These are phyloP conservation scores for Plantago major DNA, from an alignment of 257 asterid species.

Conservation along the genomic window DNA sequence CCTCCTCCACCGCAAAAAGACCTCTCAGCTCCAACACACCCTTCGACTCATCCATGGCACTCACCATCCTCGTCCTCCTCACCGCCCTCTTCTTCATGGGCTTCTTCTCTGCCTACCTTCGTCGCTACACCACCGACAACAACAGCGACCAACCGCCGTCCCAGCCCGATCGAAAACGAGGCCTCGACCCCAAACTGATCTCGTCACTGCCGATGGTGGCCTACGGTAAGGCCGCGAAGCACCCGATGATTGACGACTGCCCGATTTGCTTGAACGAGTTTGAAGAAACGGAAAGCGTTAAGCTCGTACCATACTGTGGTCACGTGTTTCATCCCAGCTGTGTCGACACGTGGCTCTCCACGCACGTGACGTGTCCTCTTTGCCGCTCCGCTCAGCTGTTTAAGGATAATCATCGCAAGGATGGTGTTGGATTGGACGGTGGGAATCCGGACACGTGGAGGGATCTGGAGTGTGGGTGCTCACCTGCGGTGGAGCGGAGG, in stretches of 20 bases:
- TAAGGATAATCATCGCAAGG: slow-evolving; percentile 35
- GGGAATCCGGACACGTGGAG: slow-evolving; percentile 27
- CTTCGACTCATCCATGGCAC: slow-evolving; percentile 57
- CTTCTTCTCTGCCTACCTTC: slow-evolving; percentile 62
- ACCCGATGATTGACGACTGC: slow-evolving; percentile 47
- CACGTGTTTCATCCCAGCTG: slow-evolving; percentile 80
- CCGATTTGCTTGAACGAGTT: slow-evolving; percentile 69
- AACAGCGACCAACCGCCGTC: background rate
- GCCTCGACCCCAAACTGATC: slow-evolving; percentile 41
- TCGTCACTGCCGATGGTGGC: slow-evolving; percentile 46
- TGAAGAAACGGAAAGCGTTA: slow-evolving; percentile 43
- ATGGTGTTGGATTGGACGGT: slow-evolving; percentile 50
- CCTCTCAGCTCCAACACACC: slow-evolving; percentile 23
- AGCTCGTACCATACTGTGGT: slow-evolving; percentile 60
- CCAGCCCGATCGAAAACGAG: slow-evolving; percentile 20
- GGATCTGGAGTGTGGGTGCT: slow-evolving; percentile 11
- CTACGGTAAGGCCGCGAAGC: slow-evolving; percentile 43
- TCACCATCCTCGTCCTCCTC: slow-evolving; percentile 48
- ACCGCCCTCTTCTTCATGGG: slow-evolving; percentile 60
- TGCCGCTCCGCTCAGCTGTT: slow-evolving; percentile 64
- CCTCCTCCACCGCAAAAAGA: slow-evolving; percentile 11
- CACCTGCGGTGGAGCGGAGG: slow-evolving; percentile 27
- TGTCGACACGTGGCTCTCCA: slow-evolving; percentile 69
- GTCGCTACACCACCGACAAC: slow-evolving; percentile 40
- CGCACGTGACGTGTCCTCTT: slow-evolving; percentile 81